phyloP scores from a whole-genome alignment of 345 rosid genomes.

The Pistacia vera region DNA sequence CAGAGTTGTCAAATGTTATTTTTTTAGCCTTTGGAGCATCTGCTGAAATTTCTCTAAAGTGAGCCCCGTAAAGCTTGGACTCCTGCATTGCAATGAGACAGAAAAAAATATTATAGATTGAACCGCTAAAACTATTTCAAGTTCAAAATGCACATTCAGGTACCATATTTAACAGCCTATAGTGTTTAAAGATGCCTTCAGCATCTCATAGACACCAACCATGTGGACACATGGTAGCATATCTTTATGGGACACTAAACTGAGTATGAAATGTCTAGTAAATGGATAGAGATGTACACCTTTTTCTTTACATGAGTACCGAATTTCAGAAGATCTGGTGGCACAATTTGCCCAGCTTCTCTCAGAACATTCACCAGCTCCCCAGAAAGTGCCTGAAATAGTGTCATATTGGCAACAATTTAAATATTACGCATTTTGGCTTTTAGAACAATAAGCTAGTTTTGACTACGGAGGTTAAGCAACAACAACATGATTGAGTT shows the following conservation, averaged over 20 bases:
- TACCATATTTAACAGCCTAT: not conserved
- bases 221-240: not conserved
- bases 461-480: not conserved
- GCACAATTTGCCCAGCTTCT: constrained; percentile 92
- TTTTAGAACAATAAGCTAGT: not conserved
- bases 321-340: constrained; percentile 76
- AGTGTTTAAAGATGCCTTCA: not conserved
- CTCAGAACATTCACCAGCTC: constrained; percentile 92
- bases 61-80: constrained; percentile 93
- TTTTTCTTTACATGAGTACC: constrained; percentile 97
- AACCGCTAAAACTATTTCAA: not conserved
- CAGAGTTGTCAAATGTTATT: constrained; percentile 70
- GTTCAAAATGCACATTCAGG: not conserved
- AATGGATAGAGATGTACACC: constrained; percentile 36
- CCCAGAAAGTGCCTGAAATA: constrained; percentile 80
- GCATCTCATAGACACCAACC: not conserved
- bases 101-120: not conserved
- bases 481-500: not conserved
- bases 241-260: not conserved
- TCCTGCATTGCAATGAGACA: constrained; percentile 47
- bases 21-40: constrained; percentile 91
- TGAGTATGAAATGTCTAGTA: not conserved
- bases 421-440: not conserved
- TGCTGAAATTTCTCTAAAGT: constrained; percentile 82
- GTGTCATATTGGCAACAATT: not conserved